A percentile compares a stretch with the other conserved stretches of the same genome.
These are phyloP conservation scores for Isatis lusitanica DNA, from an alignment of 441 rosid species.

Conservation along the genomic window DNA sequence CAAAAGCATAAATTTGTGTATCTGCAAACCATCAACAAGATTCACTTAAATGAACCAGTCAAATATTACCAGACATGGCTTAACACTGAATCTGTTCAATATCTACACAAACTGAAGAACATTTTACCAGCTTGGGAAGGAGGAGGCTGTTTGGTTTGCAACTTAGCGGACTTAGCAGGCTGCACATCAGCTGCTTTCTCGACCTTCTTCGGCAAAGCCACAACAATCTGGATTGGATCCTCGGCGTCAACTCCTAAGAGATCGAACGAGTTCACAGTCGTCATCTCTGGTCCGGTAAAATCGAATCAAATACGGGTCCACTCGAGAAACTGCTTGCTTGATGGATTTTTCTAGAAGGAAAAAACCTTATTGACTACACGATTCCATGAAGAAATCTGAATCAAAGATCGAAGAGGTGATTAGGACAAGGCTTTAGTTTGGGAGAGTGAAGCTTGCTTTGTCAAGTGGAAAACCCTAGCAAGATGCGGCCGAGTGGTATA, in stretches of 20 bases:
- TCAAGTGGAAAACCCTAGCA: slow-evolving; percentile 11
- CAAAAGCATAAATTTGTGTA: background rate
- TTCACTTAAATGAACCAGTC: background rate
- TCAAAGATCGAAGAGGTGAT: background rate
- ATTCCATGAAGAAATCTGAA: slow-evolving; percentile 3
- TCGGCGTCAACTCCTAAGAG: slow-evolving; percentile 34
- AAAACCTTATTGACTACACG: slow-evolving; percentile 22
- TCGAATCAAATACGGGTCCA: background rate
- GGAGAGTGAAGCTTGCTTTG: background rate
- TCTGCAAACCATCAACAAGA: background rate
- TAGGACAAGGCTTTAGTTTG: background rate
- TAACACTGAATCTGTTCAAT: background rate
- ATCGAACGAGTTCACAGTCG: slow-evolving; percentile 33
- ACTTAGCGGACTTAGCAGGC: slow-evolving; percentile 25
- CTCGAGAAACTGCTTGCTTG: background rate
- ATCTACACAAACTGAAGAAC: background rate
- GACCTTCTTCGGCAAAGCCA: slow-evolving; percentile 16
- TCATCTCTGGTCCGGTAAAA: slow-evolving; percentile 14
- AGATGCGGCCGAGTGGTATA: slow-evolving; percentile 22
- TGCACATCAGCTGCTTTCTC: slow-evolving; percentile 28
- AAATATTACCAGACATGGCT: background rate
- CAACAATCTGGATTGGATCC: slow-evolving; percentile 35
- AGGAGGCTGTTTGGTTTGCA: slow-evolving; percentile 29
- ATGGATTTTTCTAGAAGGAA: background rate
- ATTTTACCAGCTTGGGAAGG: slow-evolving; percentile 35